Evolutionary conservation across 2,329 filamentous ascomycete genomes (phyloP), one percentile per base, ranked within the genome.

Genomic region (Bisporella sp.): DNA sequence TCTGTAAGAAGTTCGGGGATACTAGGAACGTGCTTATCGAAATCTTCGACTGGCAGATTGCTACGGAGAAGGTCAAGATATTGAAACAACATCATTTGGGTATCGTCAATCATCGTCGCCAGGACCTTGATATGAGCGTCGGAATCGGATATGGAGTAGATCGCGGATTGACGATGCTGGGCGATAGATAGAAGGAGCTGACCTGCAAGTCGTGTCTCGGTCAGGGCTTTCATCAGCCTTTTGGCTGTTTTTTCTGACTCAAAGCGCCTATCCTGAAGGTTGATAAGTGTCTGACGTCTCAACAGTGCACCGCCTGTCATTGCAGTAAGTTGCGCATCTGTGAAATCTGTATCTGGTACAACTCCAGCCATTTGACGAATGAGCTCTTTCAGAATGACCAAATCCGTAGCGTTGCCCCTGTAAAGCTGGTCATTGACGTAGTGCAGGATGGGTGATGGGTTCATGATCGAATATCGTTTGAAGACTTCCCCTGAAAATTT

Each of bases 281-380:
- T 82, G 53, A 88, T 79, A 39, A 97, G 77, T 1, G 88, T 95
- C 60, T 92, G 87, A 7, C 84, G 81, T 57, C 88, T 85, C 8
- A 99, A 74, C 30, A 84, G 73, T 47, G 89, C 82, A 11, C 92
- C 91, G 54, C 91, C 92, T 40, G 88, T 89, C 81, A 99, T 90
- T 11, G 89, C 90, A 55, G 88, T 74, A 31, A 96, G 79, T 68
- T 96, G 91, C 13, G 84, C 74, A 59, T 99, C 92, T 31, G 89
- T 96, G 62, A 96, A 92, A 62, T 91, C 89, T 47, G 84, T 79
- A 53, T 92, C 85, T 4, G 91, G 84, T 9, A 92, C 84, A 53
- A 99, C 91, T 43, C 95, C 95, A 13, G 89, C 89, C 93, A 99
- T 97, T 2, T 87, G 88, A 35, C 83, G 82, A 47, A 97, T 86